Evolutionary conservation across 371 early-diverging fungal species (phyloP).

Genomic region (Mucor racemosus): DNA sequence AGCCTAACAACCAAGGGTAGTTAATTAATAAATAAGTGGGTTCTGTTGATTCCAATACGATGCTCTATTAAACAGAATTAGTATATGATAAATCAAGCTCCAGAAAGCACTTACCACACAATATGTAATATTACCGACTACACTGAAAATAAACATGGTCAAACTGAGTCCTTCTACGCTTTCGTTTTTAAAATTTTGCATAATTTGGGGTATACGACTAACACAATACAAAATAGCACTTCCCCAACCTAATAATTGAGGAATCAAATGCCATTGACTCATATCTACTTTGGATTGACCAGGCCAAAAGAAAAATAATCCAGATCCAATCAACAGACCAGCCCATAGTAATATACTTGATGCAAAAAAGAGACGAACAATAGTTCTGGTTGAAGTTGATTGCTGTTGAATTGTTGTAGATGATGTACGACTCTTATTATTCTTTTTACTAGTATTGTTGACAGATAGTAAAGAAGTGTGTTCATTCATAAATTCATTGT

Average conservation of each 20-base stretch:
- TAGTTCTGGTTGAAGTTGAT: slow-evolving; percentile 22
- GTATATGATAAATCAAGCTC: not conserved
- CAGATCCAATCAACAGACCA: slow-evolving; percentile 25
- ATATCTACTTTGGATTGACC: slow-evolving; percentile 33
- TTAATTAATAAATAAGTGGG: slow-evolving; percentile 64
- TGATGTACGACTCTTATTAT: not conserved
- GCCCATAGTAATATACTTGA: slow-evolving; percentile 27
- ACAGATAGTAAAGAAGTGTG: not conserved
- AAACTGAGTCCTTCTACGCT: slow-evolving; percentile 79
- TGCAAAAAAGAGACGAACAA: slow-evolving; percentile 31
- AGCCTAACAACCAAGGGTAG: slow-evolving; percentile 76
- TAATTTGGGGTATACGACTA: slow-evolving; percentile 83
- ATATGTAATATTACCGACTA: slow-evolving; percentile 82
- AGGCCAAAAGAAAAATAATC: slow-evolving; percentile 31
- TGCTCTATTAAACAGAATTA: slow-evolving; percentile 47
- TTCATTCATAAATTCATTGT: slow-evolving; percentile 1
- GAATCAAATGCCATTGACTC: slow-evolving; percentile 40
- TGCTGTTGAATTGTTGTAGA: not conserved
- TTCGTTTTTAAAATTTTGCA: slow-evolving; percentile 72
- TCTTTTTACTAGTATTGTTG: not conserved
- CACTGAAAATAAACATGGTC: slow-evolving; percentile 81
- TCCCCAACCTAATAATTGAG: slow-evolving; percentile 57
- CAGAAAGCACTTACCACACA: slow-evolving; percentile 41
- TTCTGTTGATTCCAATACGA: slow-evolving; percentile 67
- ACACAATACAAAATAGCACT: slow-evolving; percentile 63